These are phyloP conservation scores for Solanum clarkiae DNA, from an alignment of 257 asterid genomes.

Conservation along the genomic window DNA sequence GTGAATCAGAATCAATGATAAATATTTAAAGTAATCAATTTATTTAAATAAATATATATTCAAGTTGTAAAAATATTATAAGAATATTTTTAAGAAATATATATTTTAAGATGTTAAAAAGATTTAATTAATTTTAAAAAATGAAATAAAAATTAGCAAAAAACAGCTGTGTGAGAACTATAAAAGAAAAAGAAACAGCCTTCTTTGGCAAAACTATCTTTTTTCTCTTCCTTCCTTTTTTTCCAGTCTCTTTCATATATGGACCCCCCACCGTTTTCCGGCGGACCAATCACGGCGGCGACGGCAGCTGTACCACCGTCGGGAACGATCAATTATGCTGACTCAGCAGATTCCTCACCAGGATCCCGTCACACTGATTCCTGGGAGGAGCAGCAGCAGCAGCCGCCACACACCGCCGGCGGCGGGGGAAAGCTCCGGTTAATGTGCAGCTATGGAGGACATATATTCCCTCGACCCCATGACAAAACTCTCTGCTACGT, in stretches of 20 bases:
- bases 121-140: too few species aligned
- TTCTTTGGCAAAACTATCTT: neutral
- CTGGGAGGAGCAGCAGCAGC: constrained; percentile 30
- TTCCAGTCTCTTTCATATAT: constrained; percentile 16
- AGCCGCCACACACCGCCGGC: constrained; percentile 6
- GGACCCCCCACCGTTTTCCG: constrained; percentile 59
- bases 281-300: constrained; percentile 15
- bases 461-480: constrained; percentile 90
- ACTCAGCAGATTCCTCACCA: constrained; percentile 57
- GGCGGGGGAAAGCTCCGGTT: constrained; percentile 47
- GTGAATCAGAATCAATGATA: too few species aligned
- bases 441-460: constrained; percentile 96
- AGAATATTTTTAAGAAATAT: too few species aligned
- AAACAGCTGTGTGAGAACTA: neutral
- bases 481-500: constrained; percentile 76
- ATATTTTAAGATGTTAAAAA: too few species aligned
- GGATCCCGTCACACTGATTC: constrained; percentile 53
- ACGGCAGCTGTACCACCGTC: constrained; percentile 3
- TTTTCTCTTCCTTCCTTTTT: neutral
- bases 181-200: neutral
- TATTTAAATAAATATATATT: too few species aligned
- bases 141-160: neutral
- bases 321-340: constrained; percentile 10
- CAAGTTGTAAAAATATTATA: too few species aligned
- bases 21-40: too few species aligned